Percentiles rank a stretch among this genome's conserved stretches.
Conservation (phyloP, 1,284 basidiomycete genomes). For the Amylostereum areolatum region DNA sequence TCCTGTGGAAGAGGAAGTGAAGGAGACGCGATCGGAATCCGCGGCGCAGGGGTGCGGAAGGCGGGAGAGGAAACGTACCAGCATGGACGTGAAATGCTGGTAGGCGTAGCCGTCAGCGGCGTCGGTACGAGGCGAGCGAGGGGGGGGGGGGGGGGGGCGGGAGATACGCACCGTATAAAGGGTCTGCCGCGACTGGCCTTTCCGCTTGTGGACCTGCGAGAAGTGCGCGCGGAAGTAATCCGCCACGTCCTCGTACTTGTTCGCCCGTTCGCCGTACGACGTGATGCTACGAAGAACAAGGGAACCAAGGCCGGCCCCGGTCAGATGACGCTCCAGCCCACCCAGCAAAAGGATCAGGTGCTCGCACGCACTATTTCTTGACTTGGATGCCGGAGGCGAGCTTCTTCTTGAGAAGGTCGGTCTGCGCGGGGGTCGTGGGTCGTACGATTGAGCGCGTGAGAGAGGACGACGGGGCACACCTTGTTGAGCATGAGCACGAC, state of each 20-base stretch:
- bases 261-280: slow-evolving; percentile 70
- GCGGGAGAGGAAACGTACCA: slow-evolving; percentile 39
- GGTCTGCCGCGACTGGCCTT: slow-evolving; percentile 51
- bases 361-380: slow-evolving; percentile 58
- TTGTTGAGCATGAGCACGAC: slow-evolving; percentile 75
- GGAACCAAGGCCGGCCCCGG: slow-evolving; percentile 2
- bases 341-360: not conserved
- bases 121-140: not conserved
- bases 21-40: slow-evolving; percentile 3
- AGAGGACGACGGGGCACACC: slow-evolving; percentile 29
- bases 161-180: slow-evolving; percentile 54
- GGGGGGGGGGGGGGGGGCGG: too few relatives aligned
- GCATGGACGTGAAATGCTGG: slow-evolving; percentile 74
- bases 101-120: slow-evolving; percentile 2
- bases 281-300: slow-evolving; percentile 57
- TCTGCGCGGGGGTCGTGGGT: slow-evolving; percentile 32
- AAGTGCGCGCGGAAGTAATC: slow-evolving; percentile 79
- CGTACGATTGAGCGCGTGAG: not conserved
- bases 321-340: slow-evolving; percentile 1
- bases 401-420: slow-evolving; percentile 62
- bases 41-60: not conserved
- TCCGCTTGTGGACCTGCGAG: slow-evolving; percentile 61
- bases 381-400: slow-evolving; percentile 57
- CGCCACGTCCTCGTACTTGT: slow-evolving; percentile 63
- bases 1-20: slow-evolving; percentile 44